Evolutionary conservation across 805 yeast species (phyloP).

Genomic region (Torulaspora quercuum): DNA sequence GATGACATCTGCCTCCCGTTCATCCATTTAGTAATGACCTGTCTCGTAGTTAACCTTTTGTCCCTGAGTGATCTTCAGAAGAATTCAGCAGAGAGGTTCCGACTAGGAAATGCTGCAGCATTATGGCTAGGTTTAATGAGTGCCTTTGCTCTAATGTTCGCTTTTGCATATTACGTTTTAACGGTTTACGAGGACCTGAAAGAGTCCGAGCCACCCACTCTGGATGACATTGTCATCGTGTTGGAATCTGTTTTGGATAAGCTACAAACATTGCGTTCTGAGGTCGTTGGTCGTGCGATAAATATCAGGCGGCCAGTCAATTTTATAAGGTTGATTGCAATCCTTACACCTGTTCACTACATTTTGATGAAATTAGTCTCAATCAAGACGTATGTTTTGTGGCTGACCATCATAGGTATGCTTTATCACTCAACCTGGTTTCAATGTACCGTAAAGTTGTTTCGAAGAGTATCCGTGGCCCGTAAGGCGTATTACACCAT

Average conservation of each 20-base stretch:
- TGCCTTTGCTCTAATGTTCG: slow-evolving; percentile 12
- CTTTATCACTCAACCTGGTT: slow-evolving; percentile 30
- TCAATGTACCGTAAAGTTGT: slow-evolving; percentile 28
- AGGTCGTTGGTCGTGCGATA: slow-evolving; percentile 11
- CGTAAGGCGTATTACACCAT: slow-evolving; percentile 19
- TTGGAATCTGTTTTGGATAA: slow-evolving; percentile 29
- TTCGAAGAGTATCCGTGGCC: slow-evolving; percentile 28
- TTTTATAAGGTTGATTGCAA: slow-evolving; percentile 5
- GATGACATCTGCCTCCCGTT: slow-evolving; percentile 30
- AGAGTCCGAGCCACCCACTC: slow-evolving; percentile 32
- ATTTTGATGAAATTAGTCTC: slow-evolving; percentile 17
- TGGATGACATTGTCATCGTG: slow-evolving; percentile 31
- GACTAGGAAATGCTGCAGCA: slow-evolving; percentile 5
- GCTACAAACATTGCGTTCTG: slow-evolving; percentile 23
- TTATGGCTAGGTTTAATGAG: slow-evolving; percentile 27
- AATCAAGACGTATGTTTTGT: slow-evolving; percentile 15
- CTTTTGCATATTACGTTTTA: slow-evolving; percentile 23
- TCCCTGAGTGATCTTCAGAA: slow-evolving; percentile 4
- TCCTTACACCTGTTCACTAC: slow-evolving; percentile 25
- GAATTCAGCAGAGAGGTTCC: not conserved
- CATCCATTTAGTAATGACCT: slow-evolving; percentile 23
- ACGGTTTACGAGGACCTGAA: slow-evolving; percentile 22
- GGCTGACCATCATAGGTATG: slow-evolving; percentile 8
- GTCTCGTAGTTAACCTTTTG: slow-evolving; percentile 18
- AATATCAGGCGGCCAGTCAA: slow-evolving; percentile 4